Percentiles rank a stretch among this genome's conserved stretches.
Conservation (phyloP, 2,329 filamentous ascomycete genomes). For the Aspergillus sergii region DNA sequence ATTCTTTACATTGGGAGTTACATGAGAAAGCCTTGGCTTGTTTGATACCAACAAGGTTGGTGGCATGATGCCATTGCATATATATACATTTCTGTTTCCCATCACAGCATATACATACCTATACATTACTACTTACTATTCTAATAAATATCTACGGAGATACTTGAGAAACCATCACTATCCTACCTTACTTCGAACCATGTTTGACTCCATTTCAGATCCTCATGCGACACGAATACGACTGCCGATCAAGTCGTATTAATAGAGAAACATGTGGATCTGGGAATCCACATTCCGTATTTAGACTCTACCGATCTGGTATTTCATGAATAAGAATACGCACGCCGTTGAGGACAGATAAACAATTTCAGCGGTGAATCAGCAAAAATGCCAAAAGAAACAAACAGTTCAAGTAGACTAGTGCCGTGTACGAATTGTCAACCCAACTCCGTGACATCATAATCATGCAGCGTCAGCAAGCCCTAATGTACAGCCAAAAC, state of each 20-base stretch:
- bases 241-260: constrained; percentile 2
- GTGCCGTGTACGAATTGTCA: not conserved
- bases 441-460: not conserved
- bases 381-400: not conserved
- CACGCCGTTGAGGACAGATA: not conserved
- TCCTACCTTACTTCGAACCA: not conserved
- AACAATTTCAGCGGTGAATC: not conserved
- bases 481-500: not conserved
- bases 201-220: not conserved
- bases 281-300: not conserved
- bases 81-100: not conserved
- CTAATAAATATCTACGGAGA: not conserved
- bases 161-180: not conserved
- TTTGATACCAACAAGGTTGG: not conserved
- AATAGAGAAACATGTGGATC: not conserved
- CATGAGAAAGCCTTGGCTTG: not conserved
- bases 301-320: not conserved
- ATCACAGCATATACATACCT: not conserved
- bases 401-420: not conserved
- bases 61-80: not conserved
- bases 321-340: not conserved
- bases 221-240: constrained; percentile 1
- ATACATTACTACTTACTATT: not conserved
- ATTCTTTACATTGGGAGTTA: not conserved
- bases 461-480: not conserved